phyloP scores from a whole-genome alignment of 441 rosid genomes.

The Geranium incanum region DNA sequence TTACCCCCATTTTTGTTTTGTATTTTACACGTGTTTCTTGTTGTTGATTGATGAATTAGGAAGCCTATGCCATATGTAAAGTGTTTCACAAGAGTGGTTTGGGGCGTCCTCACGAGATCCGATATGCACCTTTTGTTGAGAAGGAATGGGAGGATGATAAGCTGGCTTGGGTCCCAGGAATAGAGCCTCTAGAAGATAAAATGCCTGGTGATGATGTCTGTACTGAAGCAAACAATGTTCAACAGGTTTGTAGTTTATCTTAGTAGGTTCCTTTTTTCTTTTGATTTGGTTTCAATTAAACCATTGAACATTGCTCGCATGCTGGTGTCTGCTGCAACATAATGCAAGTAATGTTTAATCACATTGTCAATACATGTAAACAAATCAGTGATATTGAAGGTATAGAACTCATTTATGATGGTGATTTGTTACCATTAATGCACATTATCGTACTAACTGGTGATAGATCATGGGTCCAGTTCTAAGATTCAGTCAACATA shows the following conservation, averaged over 20 bases:
- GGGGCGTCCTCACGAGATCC: conserved; percentile 83
- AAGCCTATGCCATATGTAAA: conserved; percentile 74
- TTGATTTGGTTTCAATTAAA: neutral
- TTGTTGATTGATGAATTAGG: conserved; percentile 37
- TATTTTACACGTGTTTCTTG: conserved; percentile 3
- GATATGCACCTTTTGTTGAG: conserved; percentile 83
- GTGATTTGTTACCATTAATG: neutral
- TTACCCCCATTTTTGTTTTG: neutral
- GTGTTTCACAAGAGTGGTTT: conserved; percentile 81
- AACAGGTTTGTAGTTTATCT: conserved; percentile 40
- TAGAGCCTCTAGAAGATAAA: conserved; percentile 43
- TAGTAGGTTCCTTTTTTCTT: conserved; percentile 6
- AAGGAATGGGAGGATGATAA: conserved; percentile 76
- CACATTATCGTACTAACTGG: neutral
- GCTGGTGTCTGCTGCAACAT: neutral
- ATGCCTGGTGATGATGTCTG: conserved; percentile 28
- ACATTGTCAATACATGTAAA: neutral
- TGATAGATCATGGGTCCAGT: neutral
- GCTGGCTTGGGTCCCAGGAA: conserved; percentile 56
- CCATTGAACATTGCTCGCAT: neutral
- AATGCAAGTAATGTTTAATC: conserved; percentile 1
- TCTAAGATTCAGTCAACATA: neutral
- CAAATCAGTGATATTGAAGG: neutral
- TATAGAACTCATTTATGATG: neutral
- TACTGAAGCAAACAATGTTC: conserved; percentile 24